A percentile compares a stretch with the other conserved stretches of the same genome.
These are phyloP conservation scores for Pythium utonaiense DNA, from an alignment of 352 stramenopile species.

Conservation along the genomic window DNA sequence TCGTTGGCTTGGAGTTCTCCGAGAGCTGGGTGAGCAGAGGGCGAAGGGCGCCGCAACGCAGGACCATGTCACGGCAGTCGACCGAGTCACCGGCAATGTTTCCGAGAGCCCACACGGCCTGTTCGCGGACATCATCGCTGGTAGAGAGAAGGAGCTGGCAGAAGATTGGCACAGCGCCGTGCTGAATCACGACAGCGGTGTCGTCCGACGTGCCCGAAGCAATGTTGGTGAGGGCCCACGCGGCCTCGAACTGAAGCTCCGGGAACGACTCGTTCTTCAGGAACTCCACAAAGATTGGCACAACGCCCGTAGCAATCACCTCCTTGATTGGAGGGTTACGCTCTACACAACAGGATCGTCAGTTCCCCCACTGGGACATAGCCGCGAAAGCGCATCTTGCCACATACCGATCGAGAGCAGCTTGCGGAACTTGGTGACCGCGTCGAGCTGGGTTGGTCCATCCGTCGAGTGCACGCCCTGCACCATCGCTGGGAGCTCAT, in stretches of 20 bases:
- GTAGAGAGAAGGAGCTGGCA: slow-evolving; percentile 93
- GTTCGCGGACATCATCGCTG: slow-evolving; percentile 97
- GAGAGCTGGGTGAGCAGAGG: slow-evolving; percentile 95
- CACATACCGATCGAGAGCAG: slow-evolving; percentile 94
- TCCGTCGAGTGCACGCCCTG: slow-evolving; percentile 91
- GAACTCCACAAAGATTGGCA: slow-evolving; percentile 98
- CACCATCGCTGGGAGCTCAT: slow-evolving; percentile 94
- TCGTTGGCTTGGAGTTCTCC: slow-evolving; percentile 94
- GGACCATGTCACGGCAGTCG: slow-evolving; percentile 95
- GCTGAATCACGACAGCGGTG: slow-evolving; percentile 97
- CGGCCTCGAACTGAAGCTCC: slow-evolving; percentile 97
- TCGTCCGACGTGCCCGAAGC: slow-evolving; percentile 97
- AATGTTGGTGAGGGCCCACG: slow-evolving; percentile 99
- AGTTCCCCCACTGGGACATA: too few relatives aligned
- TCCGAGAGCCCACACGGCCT: slow-evolving; percentile 96
- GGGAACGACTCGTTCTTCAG: slow-evolving; percentile 93
- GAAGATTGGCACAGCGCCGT: slow-evolving; percentile 97
- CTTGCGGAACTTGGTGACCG: slow-evolving; percentile 98
- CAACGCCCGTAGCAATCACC: slow-evolving; percentile 97
- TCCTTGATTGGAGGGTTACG: slow-evolving; percentile 99
- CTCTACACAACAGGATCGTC: slow-evolving; percentile 45
- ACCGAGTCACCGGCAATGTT: slow-evolving; percentile 99
- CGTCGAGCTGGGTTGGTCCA: slow-evolving; percentile 91
- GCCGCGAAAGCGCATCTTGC: background rate
- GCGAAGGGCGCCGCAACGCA: slow-evolving; percentile 90